Percentiles rank a stretch among this genome's conserved stretches.
phyloP scores from a whole-genome alignment of 2,329 filamentous ascomycete species.

The Coniella vitis region DNA sequence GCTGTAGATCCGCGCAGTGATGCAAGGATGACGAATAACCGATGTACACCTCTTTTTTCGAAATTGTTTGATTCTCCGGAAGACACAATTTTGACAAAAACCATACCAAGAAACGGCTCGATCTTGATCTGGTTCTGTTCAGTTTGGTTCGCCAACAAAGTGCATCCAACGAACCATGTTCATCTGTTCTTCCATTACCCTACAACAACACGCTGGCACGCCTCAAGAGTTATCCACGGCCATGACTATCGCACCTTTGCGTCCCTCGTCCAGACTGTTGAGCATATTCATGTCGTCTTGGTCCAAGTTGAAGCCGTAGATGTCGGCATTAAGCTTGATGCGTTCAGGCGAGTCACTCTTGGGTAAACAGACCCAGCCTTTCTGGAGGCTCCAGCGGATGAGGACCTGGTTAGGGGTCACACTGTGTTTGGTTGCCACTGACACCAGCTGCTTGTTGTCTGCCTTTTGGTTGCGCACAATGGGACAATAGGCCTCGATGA shows the following conservation, averaged over 20 bases:
- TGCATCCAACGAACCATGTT: too few species aligned
- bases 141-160: too few species aligned
- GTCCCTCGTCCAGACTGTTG: conserved; percentile 7
- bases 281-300: conserved; percentile 41
- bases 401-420: conserved; percentile 52
- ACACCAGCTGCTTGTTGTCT: conserved; percentile 47
- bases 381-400: conserved; percentile 51
- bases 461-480: conserved; percentile 27
- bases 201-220: too few species aligned
- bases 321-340: conserved; percentile 57
- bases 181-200: too few species aligned
- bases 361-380: conserved; percentile 55
- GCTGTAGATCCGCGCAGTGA: background rate
- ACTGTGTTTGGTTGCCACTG: conserved; percentile 47
- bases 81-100: too few species aligned
- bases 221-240: conserved; percentile 14
- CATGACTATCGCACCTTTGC: conserved; percentile 1
- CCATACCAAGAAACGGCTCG: too few species aligned
- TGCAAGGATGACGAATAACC: too few species aligned
- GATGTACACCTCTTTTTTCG: too few species aligned
- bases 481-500: conserved; percentile 34
- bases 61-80: too few species aligned
- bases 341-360: conserved; percentile 55
- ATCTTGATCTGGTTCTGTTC: too few species aligned
- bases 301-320: conserved; percentile 54